Evolutionary conservation across 192 early-diverging fungal species (phyloP), one percentile per base, ranked within the genome.

Genomic region (Spizellomyces punctatus): DNA sequence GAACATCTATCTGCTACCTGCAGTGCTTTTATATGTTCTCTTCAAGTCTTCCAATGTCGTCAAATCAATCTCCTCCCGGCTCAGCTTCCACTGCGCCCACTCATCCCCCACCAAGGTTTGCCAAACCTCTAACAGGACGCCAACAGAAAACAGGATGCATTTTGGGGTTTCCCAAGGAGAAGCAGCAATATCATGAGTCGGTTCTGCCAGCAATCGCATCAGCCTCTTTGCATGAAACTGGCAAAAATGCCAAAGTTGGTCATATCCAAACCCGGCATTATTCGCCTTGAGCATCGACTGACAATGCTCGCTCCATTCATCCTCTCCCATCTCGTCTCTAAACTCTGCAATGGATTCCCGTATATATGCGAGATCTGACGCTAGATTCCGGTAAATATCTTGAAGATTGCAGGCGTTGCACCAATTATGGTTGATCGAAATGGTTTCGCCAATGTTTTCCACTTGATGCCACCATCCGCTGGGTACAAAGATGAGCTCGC

Each of bases 401-500:
- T 6, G 21, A 6, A 72, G 22, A 41, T 55, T 64, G 52, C 27
- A 46, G 10, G 71, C 71, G 63, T 72, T 72, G 52, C n/a, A 42
- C 71, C 71, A 72, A 45, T 72, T 72, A 45, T 72, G 71, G 27
- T 72, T 72, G 6, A 72, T 72, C 3, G 62, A 64, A 6, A 72
- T 63, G 10, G 71, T 72, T 27, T 8, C 10, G n/a, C 71, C 71
- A 27, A 42, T 47, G 43, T 72, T 72, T 44, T 64, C 71, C 50
- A 72, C 71, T 60, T 72, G 71, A 54, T 72, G 71, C 6, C 46
- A 72, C 71, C 71, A 72, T 16, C 71, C 42, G 14, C 21, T 42
- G 5, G 71, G 71, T 8, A 72, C 60, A 43, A 64, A 72, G 21
- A 72, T 43, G 36, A 72, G 12, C 36, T 72, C 62, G 14, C 71